Conservation (phyloP, 2,329 filamentous ascomycete species). For the Albifimbria verrucaria region DNA sequence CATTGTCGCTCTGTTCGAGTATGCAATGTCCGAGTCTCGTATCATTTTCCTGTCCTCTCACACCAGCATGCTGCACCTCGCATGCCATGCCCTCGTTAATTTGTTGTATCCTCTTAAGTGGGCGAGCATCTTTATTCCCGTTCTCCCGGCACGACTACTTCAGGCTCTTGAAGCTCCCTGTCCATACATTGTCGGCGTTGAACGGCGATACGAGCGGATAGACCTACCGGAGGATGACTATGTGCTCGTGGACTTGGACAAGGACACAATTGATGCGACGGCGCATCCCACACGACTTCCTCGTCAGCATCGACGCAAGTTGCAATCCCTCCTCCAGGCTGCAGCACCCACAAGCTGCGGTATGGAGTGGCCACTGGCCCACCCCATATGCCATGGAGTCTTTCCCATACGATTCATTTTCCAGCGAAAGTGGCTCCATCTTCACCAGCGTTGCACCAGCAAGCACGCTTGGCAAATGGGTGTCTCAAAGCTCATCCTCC, state of each 20-base stretch:
- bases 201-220: conserved; percentile 82
- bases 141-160: conserved; percentile 81
- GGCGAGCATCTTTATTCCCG: conserved; percentile 90
- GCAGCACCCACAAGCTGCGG: conserved; percentile 87
- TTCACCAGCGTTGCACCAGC: conserved; percentile 70
- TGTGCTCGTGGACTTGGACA: conserved; percentile 89
- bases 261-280: conserved; percentile 84
- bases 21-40: conserved; percentile 85
- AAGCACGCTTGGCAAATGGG: conserved; percentile 79
- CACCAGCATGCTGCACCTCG: conserved; percentile 92
- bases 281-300: conserved; percentile 74
- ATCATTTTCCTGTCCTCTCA: conserved; percentile 97
- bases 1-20: conserved; percentile 89
- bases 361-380: conserved; percentile 86
- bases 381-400: conserved; percentile 91
- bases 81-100: conserved; percentile 80
- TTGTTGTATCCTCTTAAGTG: conserved; percentile 88
- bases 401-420: conserved; percentile 86
- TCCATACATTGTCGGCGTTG: conserved; percentile 94
- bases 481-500: conserved; percentile 81
- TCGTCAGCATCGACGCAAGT: conserved; percentile 84
- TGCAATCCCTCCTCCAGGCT: conserved; percentile 81
- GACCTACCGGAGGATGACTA: conserved; percentile 93
- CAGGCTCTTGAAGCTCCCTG: conserved; percentile 93
- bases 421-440: conserved; percentile 77